Percentiles rank a stretch among this genome's conserved stretches.
Conservation (phyloP, 495 filamentous ascomycete species). For the Aspergillus affinis region DNA sequence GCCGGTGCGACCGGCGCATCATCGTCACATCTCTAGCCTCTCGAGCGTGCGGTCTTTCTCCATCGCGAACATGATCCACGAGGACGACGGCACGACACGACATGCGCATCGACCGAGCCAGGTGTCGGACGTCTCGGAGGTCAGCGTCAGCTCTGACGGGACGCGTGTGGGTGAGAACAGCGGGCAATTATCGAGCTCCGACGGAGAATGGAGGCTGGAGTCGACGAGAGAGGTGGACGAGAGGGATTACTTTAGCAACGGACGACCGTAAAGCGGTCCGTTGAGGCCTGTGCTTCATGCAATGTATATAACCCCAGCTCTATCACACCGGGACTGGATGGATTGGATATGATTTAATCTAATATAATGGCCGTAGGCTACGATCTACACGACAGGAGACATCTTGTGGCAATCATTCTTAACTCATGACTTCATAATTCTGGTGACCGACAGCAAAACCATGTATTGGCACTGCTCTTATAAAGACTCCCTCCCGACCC, state of each 20-base stretch:
- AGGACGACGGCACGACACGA: slow-evolving; percentile 5
- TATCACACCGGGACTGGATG: no score
- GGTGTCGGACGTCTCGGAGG: slow-evolving; percentile 17
- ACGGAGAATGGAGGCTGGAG: background rate
- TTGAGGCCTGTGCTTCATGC: background rate
- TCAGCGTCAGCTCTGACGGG: slow-evolving; percentile 19
- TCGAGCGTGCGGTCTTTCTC: slow-evolving; percentile 14
- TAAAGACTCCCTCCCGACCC: slow-evolving; percentile 12
- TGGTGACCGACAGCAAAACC: no score
- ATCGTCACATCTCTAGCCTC: slow-evolving; percentile 15
- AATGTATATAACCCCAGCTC: background rate
- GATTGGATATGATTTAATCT: background rate
- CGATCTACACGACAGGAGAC: no score
- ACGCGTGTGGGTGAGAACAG: background rate
- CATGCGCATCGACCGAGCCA: slow-evolving; percentile 9
- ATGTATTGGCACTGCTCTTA: slow-evolving; percentile 8
- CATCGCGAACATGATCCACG: background rate
- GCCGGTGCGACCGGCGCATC: slow-evolving; percentile 9
- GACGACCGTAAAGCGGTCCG: background rate
- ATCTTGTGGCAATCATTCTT: no score
- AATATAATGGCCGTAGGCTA: background rate
- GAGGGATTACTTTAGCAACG: background rate
- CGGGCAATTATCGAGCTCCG: slow-evolving; percentile 5
- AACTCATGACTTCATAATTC: no score
- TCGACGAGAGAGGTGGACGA: background rate